These are phyloP conservation scores for Eleusine coracana DNA, from an alignment of 176 grass and related monocot species.

Conservation along the genomic window DNA sequence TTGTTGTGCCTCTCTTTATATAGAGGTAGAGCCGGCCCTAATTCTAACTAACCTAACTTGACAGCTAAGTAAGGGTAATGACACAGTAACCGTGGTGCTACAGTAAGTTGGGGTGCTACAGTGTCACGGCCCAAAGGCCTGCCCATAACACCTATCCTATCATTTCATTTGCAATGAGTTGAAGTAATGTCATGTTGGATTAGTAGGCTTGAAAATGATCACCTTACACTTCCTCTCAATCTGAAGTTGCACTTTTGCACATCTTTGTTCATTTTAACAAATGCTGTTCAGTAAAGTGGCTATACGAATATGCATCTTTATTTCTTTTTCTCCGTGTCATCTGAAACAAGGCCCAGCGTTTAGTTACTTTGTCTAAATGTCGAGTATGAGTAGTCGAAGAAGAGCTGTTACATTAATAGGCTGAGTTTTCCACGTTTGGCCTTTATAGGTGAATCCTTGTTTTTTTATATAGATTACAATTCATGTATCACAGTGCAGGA, in stretches of 20 bases:
- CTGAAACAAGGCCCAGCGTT: neutral
- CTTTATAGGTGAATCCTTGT: neutral
- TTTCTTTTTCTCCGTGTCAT: neutral
- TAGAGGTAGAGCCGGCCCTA: too few species aligned
- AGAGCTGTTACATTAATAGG: neutral
- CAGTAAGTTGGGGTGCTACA: too few species aligned
- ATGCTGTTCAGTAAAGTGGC: neutral
- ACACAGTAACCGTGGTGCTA: too few species aligned
- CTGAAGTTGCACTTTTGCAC: neutral
- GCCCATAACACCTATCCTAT: too few species aligned
- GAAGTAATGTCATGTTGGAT: neutral
- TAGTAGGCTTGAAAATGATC: neutral
- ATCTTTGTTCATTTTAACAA: neutral
- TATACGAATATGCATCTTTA: neutral
- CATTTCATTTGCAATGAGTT: neutral
- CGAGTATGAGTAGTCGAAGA: constrained; percentile 7
- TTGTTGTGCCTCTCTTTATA: too few species aligned
- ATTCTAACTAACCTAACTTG: too few species aligned
- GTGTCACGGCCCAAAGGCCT: too few species aligned
- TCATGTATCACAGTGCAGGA: neutral
- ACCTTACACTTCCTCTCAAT: neutral
- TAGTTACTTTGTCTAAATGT: neutral
- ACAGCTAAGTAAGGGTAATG: too few species aligned
- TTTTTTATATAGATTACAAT: neutral
- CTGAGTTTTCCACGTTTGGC: neutral